phyloP scores from a whole-genome alignment of 306 rosid genomes.

The Rosa multiflora region DNA sequence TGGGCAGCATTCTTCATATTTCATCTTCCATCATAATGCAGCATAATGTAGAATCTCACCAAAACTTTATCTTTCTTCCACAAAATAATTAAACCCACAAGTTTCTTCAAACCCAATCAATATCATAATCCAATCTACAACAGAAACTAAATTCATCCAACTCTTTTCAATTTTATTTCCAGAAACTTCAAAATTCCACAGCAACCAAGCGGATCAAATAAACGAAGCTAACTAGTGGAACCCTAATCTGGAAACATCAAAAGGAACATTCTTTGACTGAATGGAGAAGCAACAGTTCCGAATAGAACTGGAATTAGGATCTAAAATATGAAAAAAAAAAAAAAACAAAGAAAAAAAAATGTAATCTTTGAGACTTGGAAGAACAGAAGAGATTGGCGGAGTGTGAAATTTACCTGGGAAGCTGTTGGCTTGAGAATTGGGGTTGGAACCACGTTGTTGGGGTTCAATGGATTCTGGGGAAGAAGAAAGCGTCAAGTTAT shows the following conservation, averaged over 20 bases:
- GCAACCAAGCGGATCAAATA: background rate
- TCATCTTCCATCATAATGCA: background rate
- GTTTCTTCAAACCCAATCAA: background rate
- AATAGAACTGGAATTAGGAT: background rate
- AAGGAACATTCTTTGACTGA: background rate
- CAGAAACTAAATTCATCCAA: background rate
- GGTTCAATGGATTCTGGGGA: background rate
- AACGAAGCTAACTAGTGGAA: background rate
- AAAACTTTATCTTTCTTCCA: background rate
- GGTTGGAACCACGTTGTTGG: background rate
- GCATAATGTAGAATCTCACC: background rate
- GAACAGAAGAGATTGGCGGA: background rate
- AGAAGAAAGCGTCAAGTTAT: background rate
- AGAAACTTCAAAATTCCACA: background rate
- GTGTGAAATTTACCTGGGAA: background rate
- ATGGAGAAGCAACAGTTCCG: no score
- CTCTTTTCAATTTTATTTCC: background rate
- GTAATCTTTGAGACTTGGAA: background rate
- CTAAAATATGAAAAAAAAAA: background rate
- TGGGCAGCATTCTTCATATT: background rate
- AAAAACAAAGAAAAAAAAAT: background rate
- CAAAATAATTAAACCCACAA: background rate
- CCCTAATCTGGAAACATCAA: constrained; percentile 1
- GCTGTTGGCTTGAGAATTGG: background rate
- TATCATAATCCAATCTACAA: background rate